Base-by-base conservation (phyloP, 2,329 filamentous ascomycete species). In the Cyphellophora europaea region DNA sequence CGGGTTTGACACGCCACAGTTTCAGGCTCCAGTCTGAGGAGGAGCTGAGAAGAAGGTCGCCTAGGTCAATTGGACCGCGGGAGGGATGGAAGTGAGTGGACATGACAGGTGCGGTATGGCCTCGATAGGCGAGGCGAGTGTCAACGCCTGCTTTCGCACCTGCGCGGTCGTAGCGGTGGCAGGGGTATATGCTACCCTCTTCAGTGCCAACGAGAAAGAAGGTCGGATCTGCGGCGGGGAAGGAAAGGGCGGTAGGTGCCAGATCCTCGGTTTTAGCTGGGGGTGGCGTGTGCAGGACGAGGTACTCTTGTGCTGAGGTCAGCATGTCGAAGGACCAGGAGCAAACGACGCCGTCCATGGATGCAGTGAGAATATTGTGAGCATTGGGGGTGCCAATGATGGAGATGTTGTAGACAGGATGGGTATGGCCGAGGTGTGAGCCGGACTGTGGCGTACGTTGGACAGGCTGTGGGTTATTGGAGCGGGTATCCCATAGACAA, bases 311-410 rank as follows among this genome's bases (percentile, higher is more conserved):
- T 1, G 91, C 91, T 58, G 95, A 86, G 1, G 89, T 86, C 41
- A 98, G 82, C 77, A 98, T 96, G 58, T 98, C 93, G 45, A 95
- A 86, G 36, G 84, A 88, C 91, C 91, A 98, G 31, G 88, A 85
- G 58, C 91, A 98, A 27, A 96, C 86, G 6, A 93, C 86, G 36
- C 91, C 91, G 54, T 98, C 91, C 1, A 91, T 98, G 2, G 87
- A 95, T 56, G 86, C 89, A 19, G 88, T 95, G 50, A 98, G 83
- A 55, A 98, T 94, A 59, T 96, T 98, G 65, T 95, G 94, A 40
- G 91, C 91, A 57, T 98, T 98, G 55, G 96, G 91, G 1, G 93
- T 98, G 45, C 91, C 91, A 32, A 98, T 86, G 36, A 98, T 93
- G 43, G 91, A 84, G 38, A 98, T 77, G 25, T 82, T 87, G 65